phyloP scores from a whole-genome alignment of 75 land plant genomes.

The Picea sitchensis region DNA sequence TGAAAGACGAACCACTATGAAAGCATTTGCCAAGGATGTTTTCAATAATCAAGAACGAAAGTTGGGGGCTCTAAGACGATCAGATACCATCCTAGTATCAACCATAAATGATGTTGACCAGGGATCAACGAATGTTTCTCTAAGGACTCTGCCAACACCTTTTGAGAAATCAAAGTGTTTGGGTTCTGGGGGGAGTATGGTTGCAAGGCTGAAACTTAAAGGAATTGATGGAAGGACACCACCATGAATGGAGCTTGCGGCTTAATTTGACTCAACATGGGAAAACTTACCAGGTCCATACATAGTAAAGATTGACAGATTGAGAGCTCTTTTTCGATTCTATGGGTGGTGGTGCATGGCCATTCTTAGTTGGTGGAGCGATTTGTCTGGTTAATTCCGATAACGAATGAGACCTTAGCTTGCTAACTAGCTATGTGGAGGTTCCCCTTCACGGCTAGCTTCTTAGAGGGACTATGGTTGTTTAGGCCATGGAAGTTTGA shows the following conservation, averaged over 20 bases:
- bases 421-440: slow-evolving; percentile 75
- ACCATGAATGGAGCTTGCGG: slow-evolving; percentile 51
- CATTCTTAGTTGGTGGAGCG: slow-evolving; percentile 71
- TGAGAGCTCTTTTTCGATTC: slow-evolving; percentile 58
- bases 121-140: background rate
- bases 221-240: slow-evolving; percentile 60
- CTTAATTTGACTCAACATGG: slow-evolving; percentile 59
- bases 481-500: slow-evolving; percentile 68
- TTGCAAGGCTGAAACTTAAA: slow-evolving; percentile 66
- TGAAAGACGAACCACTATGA: too few species aligned
- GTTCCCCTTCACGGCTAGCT: slow-evolving; percentile 23
- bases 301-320: slow-evolving; percentile 57
- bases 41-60: too few species aligned
- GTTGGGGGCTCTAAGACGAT: too few species aligned
- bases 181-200: slow-evolving; percentile 22
- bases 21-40: too few species aligned
- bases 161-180: slow-evolving; percentile 8
- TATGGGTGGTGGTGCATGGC: slow-evolving; percentile 65
- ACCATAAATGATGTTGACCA: too few species aligned
- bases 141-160: slow-evolving; percentile 5
- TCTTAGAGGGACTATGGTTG: slow-evolving; percentile 67
- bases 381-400: slow-evolving; percentile 92
- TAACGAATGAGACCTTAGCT: slow-evolving; percentile 97
- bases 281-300: slow-evolving; percentile 51
- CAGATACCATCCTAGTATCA: too few species aligned